These are phyloP conservation scores for Rhizopus stolonifer DNA, from an alignment of 371 early-diverging fungal species.

Conservation along the genomic window DNA sequence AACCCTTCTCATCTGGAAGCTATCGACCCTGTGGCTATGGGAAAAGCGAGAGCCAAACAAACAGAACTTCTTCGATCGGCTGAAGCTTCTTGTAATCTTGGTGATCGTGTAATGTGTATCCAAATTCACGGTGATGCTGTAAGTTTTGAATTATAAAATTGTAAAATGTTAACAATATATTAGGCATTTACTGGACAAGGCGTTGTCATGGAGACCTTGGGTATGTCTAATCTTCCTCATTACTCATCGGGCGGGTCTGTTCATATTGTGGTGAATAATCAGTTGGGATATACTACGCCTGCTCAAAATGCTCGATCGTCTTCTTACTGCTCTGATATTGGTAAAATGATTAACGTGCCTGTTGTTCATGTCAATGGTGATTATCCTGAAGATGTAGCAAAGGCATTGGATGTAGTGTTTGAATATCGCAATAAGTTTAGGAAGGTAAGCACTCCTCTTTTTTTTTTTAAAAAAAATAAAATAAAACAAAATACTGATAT, in stretches of 20 bases:
- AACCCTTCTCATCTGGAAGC: constrained; percentile 93
- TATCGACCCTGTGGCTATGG: constrained; percentile 93
- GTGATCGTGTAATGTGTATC: constrained; percentile 87
- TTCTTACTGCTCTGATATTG: constrained; percentile 90
- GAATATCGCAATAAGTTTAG: constrained; percentile 91
- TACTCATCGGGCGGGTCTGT: constrained; percentile 92
- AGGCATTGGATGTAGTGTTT: constrained; percentile 81
- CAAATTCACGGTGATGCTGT: constrained; percentile 95
- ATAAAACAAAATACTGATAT: not conserved
- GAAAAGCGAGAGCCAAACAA: constrained; percentile 91
- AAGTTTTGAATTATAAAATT: constrained; percentile 14
- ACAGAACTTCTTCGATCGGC: constrained; percentile 68
- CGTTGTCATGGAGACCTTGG: constrained; percentile 92
- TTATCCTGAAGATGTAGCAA: constrained; percentile 89
- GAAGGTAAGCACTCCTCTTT: constrained; percentile 47
- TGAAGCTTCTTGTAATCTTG: constrained; percentile 72
- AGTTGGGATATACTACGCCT: constrained; percentile 95
- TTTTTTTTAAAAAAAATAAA: not conserved
- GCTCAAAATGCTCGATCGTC: constrained; percentile 90
- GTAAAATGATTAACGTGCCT: constrained; percentile 93
- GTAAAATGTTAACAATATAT: not conserved
- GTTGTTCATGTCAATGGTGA: constrained; percentile 97
- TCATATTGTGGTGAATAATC: constrained; percentile 97
- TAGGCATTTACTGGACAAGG: constrained; percentile 86
- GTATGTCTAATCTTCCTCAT: constrained; percentile 89